Evolutionary conservation across 2,329 filamentous ascomycete species (phyloP).

Genomic region (Alternaria solani): DNA sequence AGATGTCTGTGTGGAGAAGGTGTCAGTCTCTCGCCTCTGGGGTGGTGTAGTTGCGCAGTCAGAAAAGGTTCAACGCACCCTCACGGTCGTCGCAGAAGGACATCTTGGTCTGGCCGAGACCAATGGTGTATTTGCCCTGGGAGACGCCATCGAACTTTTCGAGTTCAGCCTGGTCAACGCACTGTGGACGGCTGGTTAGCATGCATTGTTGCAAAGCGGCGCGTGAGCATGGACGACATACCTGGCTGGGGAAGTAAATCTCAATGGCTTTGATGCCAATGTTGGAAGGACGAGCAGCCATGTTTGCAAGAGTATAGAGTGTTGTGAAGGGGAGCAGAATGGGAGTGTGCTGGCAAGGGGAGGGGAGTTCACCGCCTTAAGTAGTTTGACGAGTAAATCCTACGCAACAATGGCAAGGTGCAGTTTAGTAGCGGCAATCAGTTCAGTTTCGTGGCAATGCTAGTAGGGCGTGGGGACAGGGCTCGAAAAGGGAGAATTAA

Average conservation of each 20-base stretch:
- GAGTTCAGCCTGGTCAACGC: conserved; percentile 62
- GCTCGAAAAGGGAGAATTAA: conserved; percentile 31
- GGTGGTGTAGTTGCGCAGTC: not conserved
- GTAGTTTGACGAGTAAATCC: conserved; percentile 28
- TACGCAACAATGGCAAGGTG: conserved; percentile 46
- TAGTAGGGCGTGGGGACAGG: conserved; percentile 26
- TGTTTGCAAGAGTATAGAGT: conserved; percentile 37
- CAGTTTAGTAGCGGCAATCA: conserved; percentile 46
- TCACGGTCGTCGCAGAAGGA: conserved; percentile 64
- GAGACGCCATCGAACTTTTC: conserved; percentile 64
- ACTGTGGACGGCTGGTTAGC: conserved; percentile 48
- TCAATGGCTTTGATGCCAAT: conserved; percentile 64
- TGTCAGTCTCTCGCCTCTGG: conserved; percentile 21
- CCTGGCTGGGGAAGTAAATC: conserved; percentile 63
- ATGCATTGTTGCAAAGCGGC: conserved; percentile 16
- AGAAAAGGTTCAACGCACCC: conserved; percentile 46
- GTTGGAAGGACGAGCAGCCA: conserved; percentile 58
- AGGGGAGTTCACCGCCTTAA: conserved; percentile 47
- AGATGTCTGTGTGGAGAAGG: conserved; percentile 55
- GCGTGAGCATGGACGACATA: conserved; percentile 35
- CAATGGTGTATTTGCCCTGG: conserved; percentile 63
- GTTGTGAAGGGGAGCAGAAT: conserved; percentile 24
- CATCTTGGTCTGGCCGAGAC: conserved; percentile 64
- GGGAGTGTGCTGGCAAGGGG: conserved; percentile 27
- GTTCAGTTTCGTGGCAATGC: conserved; percentile 40